Percentiles rank a stretch among this genome's conserved stretches.
phyloP scores from a whole-genome alignment of 2,329 filamentous ascomycete species.

The Pseudocercospora vitis region DNA sequence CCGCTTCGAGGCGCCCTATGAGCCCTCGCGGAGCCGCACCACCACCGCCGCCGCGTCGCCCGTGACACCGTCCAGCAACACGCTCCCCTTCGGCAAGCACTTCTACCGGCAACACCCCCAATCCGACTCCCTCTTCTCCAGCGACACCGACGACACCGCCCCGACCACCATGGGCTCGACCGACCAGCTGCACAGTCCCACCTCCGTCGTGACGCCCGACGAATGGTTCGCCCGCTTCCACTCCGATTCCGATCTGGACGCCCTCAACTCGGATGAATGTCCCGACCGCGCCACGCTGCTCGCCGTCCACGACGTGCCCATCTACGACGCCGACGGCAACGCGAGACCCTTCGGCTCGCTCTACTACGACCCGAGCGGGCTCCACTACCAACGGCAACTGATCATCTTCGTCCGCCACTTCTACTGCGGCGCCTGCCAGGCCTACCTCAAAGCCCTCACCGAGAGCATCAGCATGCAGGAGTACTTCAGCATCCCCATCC shows the following conservation, averaged over 20 bases:
- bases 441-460: constrained; percentile 39
- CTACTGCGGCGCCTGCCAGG: constrained; percentile 45
- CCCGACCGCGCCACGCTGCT: constrained; percentile 38
- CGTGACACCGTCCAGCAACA: constrained; percentile 17
- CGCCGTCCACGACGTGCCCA: constrained; percentile 37
- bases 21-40: constrained; percentile 21
- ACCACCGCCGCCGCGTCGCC: constrained; percentile 21
- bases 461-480: constrained; percentile 38
- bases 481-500: constrained; percentile 40
- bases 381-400: constrained; percentile 41
- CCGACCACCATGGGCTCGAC: constrained; percentile 18
- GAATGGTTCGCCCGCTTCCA: constrained; percentile 41
- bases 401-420: constrained; percentile 45
- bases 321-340: constrained; percentile 64
- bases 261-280: constrained; percentile 33
- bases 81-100: constrained; percentile 13
- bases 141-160: constrained; percentile 22
- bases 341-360: constrained; percentile 63
- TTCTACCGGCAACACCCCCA: constrained; percentile 19
- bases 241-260: constrained; percentile 32
- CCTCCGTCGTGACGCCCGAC: constrained; percentile 23
- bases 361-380: constrained; percentile 51
- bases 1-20: constrained; percentile 34
- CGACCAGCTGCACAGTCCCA: constrained; percentile 11
- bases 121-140: constrained; percentile 23